These are phyloP conservation scores for Hibiscus trionum DNA, from an alignment of 345 rosid genomes.

Conservation along the genomic window DNA sequence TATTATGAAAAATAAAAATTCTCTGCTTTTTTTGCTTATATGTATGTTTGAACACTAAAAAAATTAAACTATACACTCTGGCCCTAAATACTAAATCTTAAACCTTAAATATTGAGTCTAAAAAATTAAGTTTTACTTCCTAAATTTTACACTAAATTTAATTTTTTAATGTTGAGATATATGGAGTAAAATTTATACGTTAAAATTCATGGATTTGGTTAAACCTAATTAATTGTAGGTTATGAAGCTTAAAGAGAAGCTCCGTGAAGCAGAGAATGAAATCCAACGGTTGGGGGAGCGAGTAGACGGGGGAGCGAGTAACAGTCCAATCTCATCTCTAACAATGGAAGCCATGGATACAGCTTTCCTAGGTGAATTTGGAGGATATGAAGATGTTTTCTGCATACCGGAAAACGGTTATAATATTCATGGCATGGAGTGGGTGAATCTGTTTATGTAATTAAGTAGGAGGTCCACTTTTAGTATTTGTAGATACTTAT, in stretches of 20 bases:
- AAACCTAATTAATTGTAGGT: constrained; percentile 28
- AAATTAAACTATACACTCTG: too few species aligned
- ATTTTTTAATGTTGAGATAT: too few species aligned
- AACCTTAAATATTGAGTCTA: too few species aligned
- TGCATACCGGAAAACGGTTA: constrained; percentile 34
- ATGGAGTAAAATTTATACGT: too few species aligned
- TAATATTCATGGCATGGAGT: constrained; percentile 38
- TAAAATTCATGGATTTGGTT: too few species aligned
- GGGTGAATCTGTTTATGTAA: constrained; percentile 38
- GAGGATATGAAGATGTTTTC: constrained; percentile 30
- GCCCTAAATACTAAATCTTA: too few species aligned
- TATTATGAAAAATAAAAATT: too few species aligned
- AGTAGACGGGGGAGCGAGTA: constrained; percentile 33
- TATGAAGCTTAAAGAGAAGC: constrained; percentile 40
- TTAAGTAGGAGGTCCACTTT: neutral
- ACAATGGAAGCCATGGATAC: constrained; percentile 36
- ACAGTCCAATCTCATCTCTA: constrained; percentile 46
- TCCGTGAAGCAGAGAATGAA: constrained; percentile 43
- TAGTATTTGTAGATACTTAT: neutral
- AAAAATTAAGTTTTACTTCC: too few species aligned
- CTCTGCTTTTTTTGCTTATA: too few species aligned
- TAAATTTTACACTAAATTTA: too few species aligned
- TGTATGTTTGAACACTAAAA: too few species aligned
- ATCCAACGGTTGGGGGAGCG: constrained; percentile 37
- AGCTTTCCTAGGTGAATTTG: constrained; percentile 38